Base-by-base conservation (phyloP, 2,329 filamentous ascomycete genomes). In the Fusarium irregulare region DNA sequence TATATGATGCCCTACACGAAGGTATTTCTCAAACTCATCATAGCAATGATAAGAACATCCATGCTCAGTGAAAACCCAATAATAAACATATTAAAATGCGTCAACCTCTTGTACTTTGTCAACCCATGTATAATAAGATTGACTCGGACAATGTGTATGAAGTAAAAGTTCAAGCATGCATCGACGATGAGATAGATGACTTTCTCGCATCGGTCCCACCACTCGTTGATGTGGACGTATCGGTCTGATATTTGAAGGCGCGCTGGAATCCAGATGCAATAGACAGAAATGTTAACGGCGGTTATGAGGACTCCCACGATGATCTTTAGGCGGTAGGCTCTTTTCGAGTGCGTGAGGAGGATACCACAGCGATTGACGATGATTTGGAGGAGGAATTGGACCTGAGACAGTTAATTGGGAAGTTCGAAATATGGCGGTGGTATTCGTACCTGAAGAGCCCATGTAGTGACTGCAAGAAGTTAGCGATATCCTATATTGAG, bases 141-240 rank as follows among this genome's bases (percentile, higher is more conserved):
- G 13, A 34, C 37, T 1, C 63, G 66, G 18, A 76, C 74, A 34
- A 76, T 70, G 37, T 67, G 63, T 20, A 76, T 75, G 37, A 76
- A 76, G 27, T 76, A 75, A 20, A 76, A 50, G 34, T 76, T 76
- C 7, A 76, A 23, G 6, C 40, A 56, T 1, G 25, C 74, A 16
- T 76, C 74, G 16, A 76, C 74, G 13, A 76, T 47, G 4, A 76
- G 74, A n/a, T 76, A 76, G 5, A 76, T 75, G 21, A 68, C 73
- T n/a, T 76, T 76, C 45, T 76, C 74, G 51, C 71, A 73, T 27
- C 74, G 73, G 27, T 76, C 74, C 74, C 74, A 76, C 71, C 74
- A 69, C 6, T 60, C 57, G 28, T 76, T 76, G 40, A 75, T 68
- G 40, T 70, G 73, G n/a, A 76, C 68, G 6, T 68, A 76, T 42